Base-by-base conservation (phyloP, 2,329 filamentous ascomycete species). In the Xylariaceae sp. region DNA sequence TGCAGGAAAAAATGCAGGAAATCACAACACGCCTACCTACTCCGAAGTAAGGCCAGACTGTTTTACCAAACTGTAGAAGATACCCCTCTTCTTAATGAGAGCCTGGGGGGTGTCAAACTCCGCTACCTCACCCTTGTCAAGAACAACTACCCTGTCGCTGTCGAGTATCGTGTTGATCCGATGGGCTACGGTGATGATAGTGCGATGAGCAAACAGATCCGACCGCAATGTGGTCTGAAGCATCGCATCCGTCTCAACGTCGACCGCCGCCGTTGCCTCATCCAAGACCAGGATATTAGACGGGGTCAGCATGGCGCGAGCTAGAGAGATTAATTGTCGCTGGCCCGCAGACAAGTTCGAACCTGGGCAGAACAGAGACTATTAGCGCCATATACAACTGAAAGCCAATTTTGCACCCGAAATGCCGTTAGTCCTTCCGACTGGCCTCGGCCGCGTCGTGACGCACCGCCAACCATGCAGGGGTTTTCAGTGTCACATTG, bases 101-200 rank as follows among this genome's bases (percentile, higher is more conserved):
- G 86, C 84, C 37, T 83, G 77, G 1, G 94, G 94, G 6, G 86
- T 90, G 70, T 95, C 94, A 71, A 96, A 99, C 71, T 99, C 94
- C 47, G 86, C 87, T 40, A 99, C 92, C 65, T 85, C 83, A 41
- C 94, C 94, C 71, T 88, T 87, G 68, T 97, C 91, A 5, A 99
- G 81, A 47, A 99, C 94, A 34, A 99, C 86, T 58, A 99, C 94
- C 47, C 92, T 84, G 74, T 99, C 92, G 57, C 80, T 83, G 70
- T 87, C 84, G 29, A 99, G 80, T 65, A 99, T 97, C 10, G 94
- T 99, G 75, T 97, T 97, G 76, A 99, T 95, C 51, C 94, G 86
- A 75, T 99, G 94, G 22, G 94, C 94, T 66, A 99, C 96, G 1
- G 94, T 99, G 71, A 99, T 95, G 71, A 99, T 97, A 36, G 94